phyloP scores from a whole-genome alignment of 192 early-diverging fungal species.

The Spinellus fusiger region DNA sequence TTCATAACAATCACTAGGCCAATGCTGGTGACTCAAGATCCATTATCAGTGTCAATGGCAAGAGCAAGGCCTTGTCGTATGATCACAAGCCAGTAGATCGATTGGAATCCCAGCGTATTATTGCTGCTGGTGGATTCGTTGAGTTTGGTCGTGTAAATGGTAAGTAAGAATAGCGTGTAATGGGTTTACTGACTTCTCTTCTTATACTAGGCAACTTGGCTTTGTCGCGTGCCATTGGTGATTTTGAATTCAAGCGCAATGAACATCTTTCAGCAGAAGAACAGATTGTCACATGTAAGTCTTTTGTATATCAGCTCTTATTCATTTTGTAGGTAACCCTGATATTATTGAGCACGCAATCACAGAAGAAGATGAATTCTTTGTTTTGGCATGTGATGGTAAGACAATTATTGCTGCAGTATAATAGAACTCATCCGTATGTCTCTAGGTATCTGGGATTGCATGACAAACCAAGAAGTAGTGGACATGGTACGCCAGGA shows the following conservation, averaged over 20 bases:
- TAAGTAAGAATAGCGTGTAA: constrained; percentile 18
- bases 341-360: constrained; percentile 65
- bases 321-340: constrained; percentile 55
- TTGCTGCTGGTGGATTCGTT: constrained; percentile 91
- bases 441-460: constrained; percentile 97
- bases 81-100: constrained; percentile 96
- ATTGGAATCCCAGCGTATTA: constrained; percentile 81
- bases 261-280: constrained; percentile 66
- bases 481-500: constrained; percentile 76
- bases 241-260: constrained; percentile 98
- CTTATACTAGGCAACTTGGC: constrained; percentile 74
- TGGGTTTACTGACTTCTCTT: background rate
- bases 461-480: constrained; percentile 86
- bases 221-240: constrained; percentile 93
- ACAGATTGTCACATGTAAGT: constrained; percentile 83
- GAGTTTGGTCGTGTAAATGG: constrained; percentile 99
- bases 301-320: background rate
- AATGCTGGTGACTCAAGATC: constrained; percentile 97
- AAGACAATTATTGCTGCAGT: background rate
- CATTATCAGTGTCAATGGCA: constrained; percentile 77
- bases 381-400: constrained; percentile 97
- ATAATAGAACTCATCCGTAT: no score
- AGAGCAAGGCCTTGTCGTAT: constrained; percentile 69
- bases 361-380: constrained; percentile 77
- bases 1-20: constrained; percentile 33